A percentile compares a stretch with the other conserved stretches of the same genome.
Evolutionary conservation across 2,329 filamentous ascomycete species (phyloP).

Genomic region (Trichoderma asperellum): DNA sequence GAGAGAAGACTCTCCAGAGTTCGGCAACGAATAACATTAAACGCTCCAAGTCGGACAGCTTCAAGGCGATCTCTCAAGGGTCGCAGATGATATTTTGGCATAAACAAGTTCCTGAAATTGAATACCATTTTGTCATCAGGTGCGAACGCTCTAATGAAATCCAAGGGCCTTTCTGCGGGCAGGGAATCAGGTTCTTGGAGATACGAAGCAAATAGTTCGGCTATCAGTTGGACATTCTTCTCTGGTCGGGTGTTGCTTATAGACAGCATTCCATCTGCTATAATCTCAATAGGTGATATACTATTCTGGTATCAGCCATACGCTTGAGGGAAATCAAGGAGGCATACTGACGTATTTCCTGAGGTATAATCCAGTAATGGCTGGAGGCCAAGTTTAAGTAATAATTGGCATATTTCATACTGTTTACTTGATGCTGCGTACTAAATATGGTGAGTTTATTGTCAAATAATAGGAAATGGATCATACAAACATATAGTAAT

Average conservation of each 20-base stretch:
- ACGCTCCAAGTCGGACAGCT: conserved; percentile 33
- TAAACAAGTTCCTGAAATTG: conserved; percentile 32
- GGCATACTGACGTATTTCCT: background rate
- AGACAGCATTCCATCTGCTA: background rate
- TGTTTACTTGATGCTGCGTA: conserved; percentile 20
- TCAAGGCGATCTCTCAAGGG: conserved; percentile 32
- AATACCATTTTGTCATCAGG: conserved; percentile 18
- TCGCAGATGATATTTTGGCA: conserved; percentile 30
- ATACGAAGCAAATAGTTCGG: conserved; percentile 31
- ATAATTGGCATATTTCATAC: conserved; percentile 31
- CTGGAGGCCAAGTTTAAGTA: conserved; percentile 31
- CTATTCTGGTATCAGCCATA: background rate
- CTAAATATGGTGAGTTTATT: conserved; percentile 20
- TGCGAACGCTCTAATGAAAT: conserved; percentile 7
- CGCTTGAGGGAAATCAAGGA: background rate
- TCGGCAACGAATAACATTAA: background rate
- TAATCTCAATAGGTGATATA: background rate
- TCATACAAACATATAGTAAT: conserved; percentile 32
- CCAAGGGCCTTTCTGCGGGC: conserved; percentile 31
- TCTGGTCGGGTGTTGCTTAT: background rate
- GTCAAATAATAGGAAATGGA: background rate
- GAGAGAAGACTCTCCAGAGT: conserved; percentile 22
- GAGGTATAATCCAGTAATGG: conserved; percentile 18
- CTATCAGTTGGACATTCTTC: conserved; percentile 16
- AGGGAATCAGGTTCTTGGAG: conserved; percentile 31